Evolutionary conservation across 108 stramenopile species (phyloP).

Genomic region (Seminavis robusta): DNA sequence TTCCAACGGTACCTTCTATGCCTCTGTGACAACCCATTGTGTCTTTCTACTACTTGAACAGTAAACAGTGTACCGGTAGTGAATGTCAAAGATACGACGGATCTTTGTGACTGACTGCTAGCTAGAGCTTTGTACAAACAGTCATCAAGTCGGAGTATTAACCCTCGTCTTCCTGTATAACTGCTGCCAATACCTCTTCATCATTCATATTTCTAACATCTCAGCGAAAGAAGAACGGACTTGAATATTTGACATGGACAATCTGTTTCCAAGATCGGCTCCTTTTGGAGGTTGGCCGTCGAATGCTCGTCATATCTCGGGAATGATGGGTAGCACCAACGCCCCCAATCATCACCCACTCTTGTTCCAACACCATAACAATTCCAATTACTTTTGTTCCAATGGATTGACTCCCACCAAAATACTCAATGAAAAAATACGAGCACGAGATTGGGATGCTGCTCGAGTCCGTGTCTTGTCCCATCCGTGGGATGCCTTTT

Average conservation of each 20-base stretch:
- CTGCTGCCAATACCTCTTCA: background rate
- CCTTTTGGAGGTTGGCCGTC: background rate
- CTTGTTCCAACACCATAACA: background rate
- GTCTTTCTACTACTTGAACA: too few species aligned
- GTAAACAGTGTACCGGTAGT: too few species aligned
- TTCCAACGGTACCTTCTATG: too few species aligned
- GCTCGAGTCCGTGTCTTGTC: slow-evolving; percentile 2
- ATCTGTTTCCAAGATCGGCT: background rate
- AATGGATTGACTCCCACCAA: background rate
- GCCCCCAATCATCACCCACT: background rate
- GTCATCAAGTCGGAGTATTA: too few species aligned
- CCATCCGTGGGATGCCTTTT: slow-evolving; percentile 10
- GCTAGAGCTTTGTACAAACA: too few species aligned
- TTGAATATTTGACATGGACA: background rate
- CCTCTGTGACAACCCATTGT: too few species aligned
- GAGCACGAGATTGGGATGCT: slow-evolving; percentile 16
- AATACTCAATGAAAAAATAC: slow-evolving; percentile 8
- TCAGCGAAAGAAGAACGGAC: background rate
- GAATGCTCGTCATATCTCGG: too few species aligned
- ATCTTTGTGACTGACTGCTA: too few species aligned
- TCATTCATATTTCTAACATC: background rate
- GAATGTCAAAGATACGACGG: too few species aligned
- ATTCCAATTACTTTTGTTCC: background rate
- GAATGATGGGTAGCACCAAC: too few species aligned
- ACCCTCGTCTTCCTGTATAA: too few species aligned